phyloP scores from a whole-genome alignment of 768 basidiomycete genomes.

The Porpolomopsis calyptriformis region DNA sequence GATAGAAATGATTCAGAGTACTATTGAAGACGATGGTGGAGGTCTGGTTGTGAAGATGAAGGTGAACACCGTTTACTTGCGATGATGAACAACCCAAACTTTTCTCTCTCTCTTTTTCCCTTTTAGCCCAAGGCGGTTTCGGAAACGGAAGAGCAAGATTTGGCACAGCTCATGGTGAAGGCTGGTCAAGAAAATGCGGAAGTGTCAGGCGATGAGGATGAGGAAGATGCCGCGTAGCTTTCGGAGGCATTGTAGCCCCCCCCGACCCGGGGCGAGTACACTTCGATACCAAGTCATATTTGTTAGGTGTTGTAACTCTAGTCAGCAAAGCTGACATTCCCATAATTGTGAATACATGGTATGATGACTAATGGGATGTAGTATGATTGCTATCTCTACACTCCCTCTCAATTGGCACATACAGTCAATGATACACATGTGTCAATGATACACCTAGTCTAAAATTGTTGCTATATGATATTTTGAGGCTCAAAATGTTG shows the following conservation, averaged over 20 bases:
- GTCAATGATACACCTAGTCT: neutral
- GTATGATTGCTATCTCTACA: too few species aligned
- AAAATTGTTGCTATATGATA: neutral
- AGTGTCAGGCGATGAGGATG: constrained; percentile 90
- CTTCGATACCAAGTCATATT: too few species aligned
- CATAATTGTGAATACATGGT: too few species aligned
- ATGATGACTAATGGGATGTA: too few species aligned
- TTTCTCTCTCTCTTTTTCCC: too few species aligned
- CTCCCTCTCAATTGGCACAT: too few species aligned
- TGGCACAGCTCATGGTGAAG: constrained; percentile 94
- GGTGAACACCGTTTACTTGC: constrained; percentile 31
- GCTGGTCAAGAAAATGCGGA: constrained; percentile 91
- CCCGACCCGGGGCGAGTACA: too few species aligned
- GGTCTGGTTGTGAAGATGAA: constrained; percentile 93
- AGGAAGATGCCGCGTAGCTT: constrained; percentile 36
- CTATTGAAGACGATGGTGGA: constrained; percentile 80
- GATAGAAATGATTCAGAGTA: constrained; percentile 78
- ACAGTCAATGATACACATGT: neutral
- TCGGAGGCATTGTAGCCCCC: too few species aligned
- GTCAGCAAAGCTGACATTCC: too few species aligned
- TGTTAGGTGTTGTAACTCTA: too few species aligned
- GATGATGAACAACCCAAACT: too few species aligned
- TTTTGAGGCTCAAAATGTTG: neutral
- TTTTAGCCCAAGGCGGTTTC: constrained; percentile 93
- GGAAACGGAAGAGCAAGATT: constrained; percentile 94